Base-by-base conservation (phyloP, 176 grass and related monocot species). In the Lolium rigidum region DNA sequence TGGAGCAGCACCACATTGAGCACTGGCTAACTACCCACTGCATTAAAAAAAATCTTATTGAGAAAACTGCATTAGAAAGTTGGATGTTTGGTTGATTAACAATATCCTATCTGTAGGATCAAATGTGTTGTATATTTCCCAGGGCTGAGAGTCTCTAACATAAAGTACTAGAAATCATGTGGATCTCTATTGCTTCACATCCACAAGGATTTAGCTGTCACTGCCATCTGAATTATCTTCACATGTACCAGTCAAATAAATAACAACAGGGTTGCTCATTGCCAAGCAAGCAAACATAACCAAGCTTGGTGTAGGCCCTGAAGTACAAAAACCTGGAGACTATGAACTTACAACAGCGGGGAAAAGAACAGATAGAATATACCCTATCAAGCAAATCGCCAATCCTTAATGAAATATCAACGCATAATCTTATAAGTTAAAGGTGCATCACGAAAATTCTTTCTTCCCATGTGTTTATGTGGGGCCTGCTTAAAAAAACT, bases 261-360 rank as follows among this genome's bases (percentile, higher is more conserved):
- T 4, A 73, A 37, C 8, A 79, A 12, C 22, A 51, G 13, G 21
- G 22, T 43, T 39, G 52, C 26, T 60, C 74, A 82, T 48, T 46
- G 77, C 62, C 43, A 56, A 48, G 38, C n/a, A 24, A 82, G 10
- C 28, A 54, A 73, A 82, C 60, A 70, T 92, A 94, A 92, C 90
- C 94, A 86, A 94, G 89, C 88, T 95, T 95, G 74, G 93, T 28
- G 77, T 95, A 94, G 70, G 89, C 90, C 90, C 90, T 96, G 86
- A 98, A 99, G 88, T 96, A 98, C 82, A 96, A 96, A 88, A 91
- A 93, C 51, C 94, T 90, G 15, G 86, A 76, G 31, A 94, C 62
- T 77, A 77, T 17, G 39, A 56, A 77, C 25, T 56, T 56, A n/a
- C 5, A 38, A n/a, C 9, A 56, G 74, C 50, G 2, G 74, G 25